Conservation (phyloP, 139 green algal genomes). For the Diplosphaera chodatii region DNA sequence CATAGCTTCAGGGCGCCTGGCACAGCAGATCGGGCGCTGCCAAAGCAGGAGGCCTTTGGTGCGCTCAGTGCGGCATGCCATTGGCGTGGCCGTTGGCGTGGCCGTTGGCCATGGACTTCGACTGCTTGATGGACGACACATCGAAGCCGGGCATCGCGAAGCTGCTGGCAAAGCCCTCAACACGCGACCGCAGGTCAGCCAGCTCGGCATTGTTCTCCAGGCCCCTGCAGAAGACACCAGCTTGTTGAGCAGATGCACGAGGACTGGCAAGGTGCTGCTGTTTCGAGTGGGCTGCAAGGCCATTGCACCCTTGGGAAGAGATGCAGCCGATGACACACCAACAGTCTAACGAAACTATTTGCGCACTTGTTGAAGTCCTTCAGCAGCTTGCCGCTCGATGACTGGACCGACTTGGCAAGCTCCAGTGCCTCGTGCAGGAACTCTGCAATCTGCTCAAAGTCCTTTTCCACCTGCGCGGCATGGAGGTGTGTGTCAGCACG, state of each 20-base stretch:
- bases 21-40: too few relatives aligned
- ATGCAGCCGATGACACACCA: too few relatives aligned
- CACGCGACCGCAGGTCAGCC: slow-evolving; percentile 26
- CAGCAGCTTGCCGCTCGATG: slow-evolving; percentile 70
- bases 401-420: slow-evolving; percentile 74
- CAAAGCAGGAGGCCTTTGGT: too few relatives aligned
- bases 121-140: slow-evolving; percentile 15
- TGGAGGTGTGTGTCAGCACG: too few relatives aligned
- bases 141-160: slow-evolving; percentile 62
- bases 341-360: too few relatives aligned
- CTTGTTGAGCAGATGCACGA: too few relatives aligned
- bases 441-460: slow-evolving; percentile 65
- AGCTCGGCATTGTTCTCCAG: slow-evolving; percentile 31
- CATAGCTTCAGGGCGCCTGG: too few relatives aligned
- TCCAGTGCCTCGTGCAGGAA: slow-evolving; percentile 64
- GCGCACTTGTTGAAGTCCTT: slow-evolving; percentile 73
- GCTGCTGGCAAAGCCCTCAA: slow-evolving; percentile 42
- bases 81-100: not conserved
- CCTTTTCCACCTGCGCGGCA: slow-evolving; percentile 49
- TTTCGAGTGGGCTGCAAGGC: too few relatives aligned
- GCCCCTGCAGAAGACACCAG: slow-evolving; percentile 15
- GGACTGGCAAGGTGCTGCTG: too few relatives aligned
- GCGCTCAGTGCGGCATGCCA: too few relatives aligned
- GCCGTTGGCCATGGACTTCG: not conserved
- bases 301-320: too few relatives aligned